phyloP scores from a whole-genome alignment of 768 basidiomycete genomes.

The Suillus ampliporus region DNA sequence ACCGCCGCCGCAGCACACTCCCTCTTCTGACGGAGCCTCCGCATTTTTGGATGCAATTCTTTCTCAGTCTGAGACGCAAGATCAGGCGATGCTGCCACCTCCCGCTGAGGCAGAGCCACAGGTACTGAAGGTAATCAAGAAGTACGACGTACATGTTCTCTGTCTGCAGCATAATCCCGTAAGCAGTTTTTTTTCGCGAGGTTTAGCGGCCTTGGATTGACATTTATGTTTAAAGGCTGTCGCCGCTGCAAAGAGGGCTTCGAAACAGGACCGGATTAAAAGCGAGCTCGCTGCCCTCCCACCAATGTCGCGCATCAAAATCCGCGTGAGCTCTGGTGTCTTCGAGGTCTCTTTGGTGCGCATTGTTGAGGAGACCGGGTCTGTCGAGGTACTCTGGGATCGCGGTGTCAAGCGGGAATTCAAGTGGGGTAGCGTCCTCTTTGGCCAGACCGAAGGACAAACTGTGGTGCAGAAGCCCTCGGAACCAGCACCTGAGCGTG shows the following conservation, averaged over 20 bases:
- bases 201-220: not conserved
- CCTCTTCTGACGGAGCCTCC: conserved; percentile 11
- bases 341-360: conserved; percentile 84
- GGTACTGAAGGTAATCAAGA: conserved; percentile 73
- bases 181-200: conserved; percentile 36
- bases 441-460: conserved; percentile 73
- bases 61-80: not conserved
- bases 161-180: conserved; percentile 94
- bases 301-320: conserved; percentile 77
- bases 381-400: conserved; percentile 86
- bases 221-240: conserved; percentile 55
- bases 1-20: conserved; percentile 8
- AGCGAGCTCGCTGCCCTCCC: conserved; percentile 73
- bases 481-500: conserved; percentile 54
- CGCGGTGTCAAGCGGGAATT: conserved; percentile 74
- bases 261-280: conserved; percentile 75
- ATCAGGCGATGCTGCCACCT: conserved; percentile 10
- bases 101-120: conserved; percentile 21
- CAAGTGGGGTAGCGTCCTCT: conserved; percentile 82
- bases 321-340: conserved; percentile 82
- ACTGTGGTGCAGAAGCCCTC: conserved; percentile 72
- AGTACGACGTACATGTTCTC: conserved; percentile 74
- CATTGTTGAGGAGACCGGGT: conserved; percentile 69
- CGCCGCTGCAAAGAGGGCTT: conserved; percentile 74
- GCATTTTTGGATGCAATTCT: not conserved